A percentile compares a stretch with the other conserved stretches of the same genome.
phyloP scores from a whole-genome alignment of 352 stramenopile genomes.

The Pythium periplocum region DNA sequence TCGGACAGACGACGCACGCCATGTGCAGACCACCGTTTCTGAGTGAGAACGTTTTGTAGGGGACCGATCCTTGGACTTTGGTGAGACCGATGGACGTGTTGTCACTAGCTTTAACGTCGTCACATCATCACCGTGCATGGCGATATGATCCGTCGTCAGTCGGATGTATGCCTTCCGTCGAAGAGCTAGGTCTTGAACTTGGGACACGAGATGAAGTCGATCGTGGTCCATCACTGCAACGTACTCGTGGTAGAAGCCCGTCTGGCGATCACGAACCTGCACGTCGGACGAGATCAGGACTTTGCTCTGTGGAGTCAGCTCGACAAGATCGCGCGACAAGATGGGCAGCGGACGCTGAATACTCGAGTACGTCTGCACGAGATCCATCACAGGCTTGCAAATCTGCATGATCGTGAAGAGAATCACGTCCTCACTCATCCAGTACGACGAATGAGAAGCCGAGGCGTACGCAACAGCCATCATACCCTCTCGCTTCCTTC shows the following conservation, averaged over 20 bases:
- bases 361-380: constrained; percentile 80
- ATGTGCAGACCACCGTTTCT: too few species aligned
- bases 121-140: constrained; percentile 69
- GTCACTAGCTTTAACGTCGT: constrained; percentile 52
- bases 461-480: constrained; percentile 83
- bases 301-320: constrained; percentile 69
- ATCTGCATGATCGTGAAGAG: constrained; percentile 84
- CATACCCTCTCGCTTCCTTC: constrained; percentile 73
- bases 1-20: too few species aligned
- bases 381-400: constrained; percentile 77
- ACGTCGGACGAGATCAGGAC: constrained; percentile 63
- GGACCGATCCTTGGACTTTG: constrained; percentile 57
- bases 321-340: constrained; percentile 69
- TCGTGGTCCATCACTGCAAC: constrained; percentile 70
- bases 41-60: constrained; percentile 19
- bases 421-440: constrained; percentile 84
- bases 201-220: constrained; percentile 58
- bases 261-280: constrained; percentile 73
- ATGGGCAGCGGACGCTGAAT: constrained; percentile 62
- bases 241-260: constrained; percentile 65
- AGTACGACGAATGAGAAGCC: constrained; percentile 85
- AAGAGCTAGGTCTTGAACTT: constrained; percentile 60
- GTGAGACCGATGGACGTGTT: constrained; percentile 20
- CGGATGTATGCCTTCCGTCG: constrained; percentile 62
- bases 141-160: constrained; percentile 42